phyloP scores from a whole-genome alignment of 257 asterid genomes.

The Verbascum thapsus region DNA sequence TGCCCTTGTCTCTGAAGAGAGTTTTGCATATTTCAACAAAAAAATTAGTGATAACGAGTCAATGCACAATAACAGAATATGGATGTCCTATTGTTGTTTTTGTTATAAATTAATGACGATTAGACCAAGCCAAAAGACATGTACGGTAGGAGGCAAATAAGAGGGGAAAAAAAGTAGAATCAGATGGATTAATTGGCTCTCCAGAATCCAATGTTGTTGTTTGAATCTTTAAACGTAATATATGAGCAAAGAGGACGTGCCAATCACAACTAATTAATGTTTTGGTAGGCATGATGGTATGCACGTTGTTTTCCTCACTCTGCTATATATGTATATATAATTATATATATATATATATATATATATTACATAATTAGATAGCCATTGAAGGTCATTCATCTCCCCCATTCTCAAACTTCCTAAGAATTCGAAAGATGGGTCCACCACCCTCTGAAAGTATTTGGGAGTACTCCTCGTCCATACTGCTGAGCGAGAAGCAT shows the following conservation, averaged over 20 bases:
- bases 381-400: too few species aligned
- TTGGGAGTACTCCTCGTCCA: conserved; percentile 19
- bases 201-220: neutral
- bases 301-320: conserved; percentile 45
- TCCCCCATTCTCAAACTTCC: too few species aligned
- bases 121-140: too few species aligned
- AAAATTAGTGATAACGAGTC: neutral
- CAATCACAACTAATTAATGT: conserved; percentile 40
- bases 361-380: too few species aligned
- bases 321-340: too few species aligned
- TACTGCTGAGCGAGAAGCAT: conserved; percentile 62
- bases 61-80: neutral
- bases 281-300: conserved; percentile 38
- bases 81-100: too few species aligned
- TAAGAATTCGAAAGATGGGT: too few species aligned
- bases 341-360: conserved; percentile 30
- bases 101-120: too few species aligned
- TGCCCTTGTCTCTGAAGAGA: neutral
- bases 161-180: too few species aligned
- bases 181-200: too few species aligned
- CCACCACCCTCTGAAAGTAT: neutral
- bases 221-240: neutral
- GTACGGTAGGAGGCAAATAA: too few species aligned
- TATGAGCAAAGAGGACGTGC: conserved; percentile 36
- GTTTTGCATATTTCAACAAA: too few species aligned